Conservation (phyloP, 2,329 filamentous ascomycete genomes). For the Verticillium longisporum region DNA sequence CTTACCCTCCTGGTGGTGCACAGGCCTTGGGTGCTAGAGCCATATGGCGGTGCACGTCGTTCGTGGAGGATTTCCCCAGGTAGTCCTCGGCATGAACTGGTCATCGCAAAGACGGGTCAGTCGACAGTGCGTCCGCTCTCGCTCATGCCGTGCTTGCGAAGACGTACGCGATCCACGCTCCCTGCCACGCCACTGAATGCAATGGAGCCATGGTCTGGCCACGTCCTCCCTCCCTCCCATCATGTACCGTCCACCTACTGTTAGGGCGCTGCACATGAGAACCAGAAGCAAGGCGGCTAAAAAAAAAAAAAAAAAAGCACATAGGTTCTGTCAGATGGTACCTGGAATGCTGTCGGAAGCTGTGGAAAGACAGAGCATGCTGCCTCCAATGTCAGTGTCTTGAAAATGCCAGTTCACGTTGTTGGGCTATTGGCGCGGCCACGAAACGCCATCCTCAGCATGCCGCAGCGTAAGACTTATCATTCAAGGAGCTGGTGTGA, state of each 20-base stretch:
- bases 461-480: background rate
- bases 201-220: background rate
- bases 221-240: background rate
- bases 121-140: background rate
- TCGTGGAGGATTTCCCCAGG: background rate
- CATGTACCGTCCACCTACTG: background rate
- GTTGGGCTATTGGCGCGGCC: background rate
- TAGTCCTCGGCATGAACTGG: background rate
- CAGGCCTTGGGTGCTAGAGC: background rate
- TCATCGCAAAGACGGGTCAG: background rate
- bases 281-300: background rate
- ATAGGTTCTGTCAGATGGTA: background rate
- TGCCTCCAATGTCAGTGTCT: background rate
- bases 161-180: background rate
- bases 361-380: background rate
- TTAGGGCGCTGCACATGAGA: background rate
- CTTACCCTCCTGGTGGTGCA: background rate
- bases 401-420: background rate
- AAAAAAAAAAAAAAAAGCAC: background rate
- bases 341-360: background rate
- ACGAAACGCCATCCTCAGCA: background rate
- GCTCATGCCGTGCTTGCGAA: background rate
- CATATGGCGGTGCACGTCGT: background rate
- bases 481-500: background rate
- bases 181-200: background rate